phyloP scores from a whole-genome alignment of 2,329 filamentous ascomycete species.

The Chaetomium globosum region DNA sequence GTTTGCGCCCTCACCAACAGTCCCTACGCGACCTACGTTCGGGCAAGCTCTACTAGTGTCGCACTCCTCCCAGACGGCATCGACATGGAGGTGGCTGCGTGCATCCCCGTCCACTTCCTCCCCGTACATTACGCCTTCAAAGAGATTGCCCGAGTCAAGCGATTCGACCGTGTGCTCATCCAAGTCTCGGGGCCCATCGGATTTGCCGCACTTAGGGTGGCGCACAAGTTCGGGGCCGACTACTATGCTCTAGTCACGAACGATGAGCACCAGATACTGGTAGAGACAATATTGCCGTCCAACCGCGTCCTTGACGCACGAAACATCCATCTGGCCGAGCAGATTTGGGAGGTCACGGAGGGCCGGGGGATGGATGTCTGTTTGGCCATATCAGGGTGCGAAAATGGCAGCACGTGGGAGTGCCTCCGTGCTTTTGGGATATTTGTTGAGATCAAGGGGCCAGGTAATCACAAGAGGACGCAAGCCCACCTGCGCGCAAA shows the following conservation, averaged over 20 bases:
- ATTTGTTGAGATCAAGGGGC: slow-evolving; percentile 33
- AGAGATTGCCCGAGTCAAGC: slow-evolving; percentile 24
- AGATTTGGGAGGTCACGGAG: slow-evolving; percentile 28
- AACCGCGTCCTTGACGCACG: slow-evolving; percentile 29
- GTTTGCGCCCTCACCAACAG: slow-evolving; percentile 36
- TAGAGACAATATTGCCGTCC: slow-evolving; percentile 20
- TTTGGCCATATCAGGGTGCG: slow-evolving; percentile 29
- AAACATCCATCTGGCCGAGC: slow-evolving; percentile 32
- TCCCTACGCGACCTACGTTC: slow-evolving; percentile 30
- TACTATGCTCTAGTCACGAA: slow-evolving; percentile 30
- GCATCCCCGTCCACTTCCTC: slow-evolving; percentile 28
- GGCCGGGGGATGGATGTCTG: slow-evolving; percentile 33
- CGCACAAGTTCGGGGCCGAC: too few relatives aligned
- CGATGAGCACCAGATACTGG: slow-evolving; percentile 24
- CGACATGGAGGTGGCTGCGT: slow-evolving; percentile 30
- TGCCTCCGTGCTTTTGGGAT: slow-evolving; percentile 35
- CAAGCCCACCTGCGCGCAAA: slow-evolving; percentile 31
- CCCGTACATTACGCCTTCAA: slow-evolving; percentile 34
- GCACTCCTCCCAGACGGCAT: slow-evolving; percentile 28
- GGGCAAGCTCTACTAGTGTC: slow-evolving; percentile 31
- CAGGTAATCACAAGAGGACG: slow-evolving; percentile 22
- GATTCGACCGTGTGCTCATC: slow-evolving; percentile 35
- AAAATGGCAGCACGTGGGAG: slow-evolving; percentile 29
- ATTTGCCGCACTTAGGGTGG: slow-evolving; percentile 32
- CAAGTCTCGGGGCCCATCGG: slow-evolving; percentile 34